Evolutionary conservation across 2,329 filamentous ascomycete genomes (phyloP).

Genomic region (Delphinella strobiligena): DNA sequence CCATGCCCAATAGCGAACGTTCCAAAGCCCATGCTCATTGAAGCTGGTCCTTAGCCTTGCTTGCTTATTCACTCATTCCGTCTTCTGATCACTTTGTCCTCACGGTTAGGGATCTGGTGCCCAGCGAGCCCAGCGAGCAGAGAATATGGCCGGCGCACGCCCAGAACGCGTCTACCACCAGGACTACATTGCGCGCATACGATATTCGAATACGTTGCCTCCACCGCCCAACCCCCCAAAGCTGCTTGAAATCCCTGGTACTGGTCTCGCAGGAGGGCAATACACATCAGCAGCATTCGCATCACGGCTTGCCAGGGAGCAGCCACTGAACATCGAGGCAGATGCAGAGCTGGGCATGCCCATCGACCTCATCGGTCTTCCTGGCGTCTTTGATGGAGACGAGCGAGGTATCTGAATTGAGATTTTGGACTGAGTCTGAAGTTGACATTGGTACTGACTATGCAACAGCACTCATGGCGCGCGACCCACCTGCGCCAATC

Average conservation of each 20-base stretch:
- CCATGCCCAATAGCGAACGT: no score
- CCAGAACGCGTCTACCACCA: slow-evolving; percentile 51
- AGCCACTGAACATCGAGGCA: slow-evolving; percentile 90
- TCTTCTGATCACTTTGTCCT: no score
- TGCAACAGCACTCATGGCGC: slow-evolving; percentile 43
- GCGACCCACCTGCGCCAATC: slow-evolving; percentile 55
- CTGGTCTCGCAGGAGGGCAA: slow-evolving; percentile 71
- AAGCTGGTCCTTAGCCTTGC: not conserved
- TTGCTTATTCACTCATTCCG: not conserved
- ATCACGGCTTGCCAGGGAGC: slow-evolving; percentile 76
- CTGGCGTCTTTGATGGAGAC: slow-evolving; percentile 87
- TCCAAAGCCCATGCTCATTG: no score
- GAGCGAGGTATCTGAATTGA: slow-evolving; percentile 62
- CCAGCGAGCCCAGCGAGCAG: no score
- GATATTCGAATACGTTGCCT: slow-evolving; percentile 91
- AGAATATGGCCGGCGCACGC: slow-evolving; percentile 7
- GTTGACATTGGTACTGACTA: slow-evolving; percentile 10
- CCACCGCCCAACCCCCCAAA: slow-evolving; percentile 91
- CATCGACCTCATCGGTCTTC: slow-evolving; percentile 87
- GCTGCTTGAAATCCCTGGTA: slow-evolving; percentile 92
- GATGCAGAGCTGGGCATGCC: slow-evolving; percentile 98
- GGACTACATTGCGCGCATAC: slow-evolving; percentile 92
- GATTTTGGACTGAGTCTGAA: not conserved
- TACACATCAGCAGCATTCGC: slow-evolving; percentile 88
- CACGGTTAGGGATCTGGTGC: not conserved